These are phyloP conservation scores for Cadophora gregata DNA, from an alignment of 2,329 filamentous ascomycete genomes.

Conservation along the genomic window DNA sequence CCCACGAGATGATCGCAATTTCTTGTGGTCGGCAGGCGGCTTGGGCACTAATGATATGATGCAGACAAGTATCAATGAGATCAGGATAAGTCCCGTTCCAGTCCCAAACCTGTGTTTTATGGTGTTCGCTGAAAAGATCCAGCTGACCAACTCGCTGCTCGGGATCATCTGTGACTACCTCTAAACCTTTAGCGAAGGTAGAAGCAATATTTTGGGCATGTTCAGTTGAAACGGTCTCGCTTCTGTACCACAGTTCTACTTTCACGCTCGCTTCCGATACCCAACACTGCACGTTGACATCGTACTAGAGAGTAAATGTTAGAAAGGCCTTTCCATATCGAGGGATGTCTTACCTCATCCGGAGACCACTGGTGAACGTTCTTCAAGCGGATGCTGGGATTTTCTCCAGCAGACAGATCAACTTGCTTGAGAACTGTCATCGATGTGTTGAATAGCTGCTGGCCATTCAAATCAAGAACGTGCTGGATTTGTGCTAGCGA, in stretches of 20 bases:
- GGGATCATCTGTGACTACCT: constrained; percentile 39
- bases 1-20: constrained; percentile 36
- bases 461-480: constrained; percentile 25
- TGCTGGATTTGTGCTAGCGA: constrained; percentile 51
- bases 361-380: constrained; percentile 25
- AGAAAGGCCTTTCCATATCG: neutral
- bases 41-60: constrained; percentile 31
- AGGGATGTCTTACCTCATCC: constrained; percentile 19
- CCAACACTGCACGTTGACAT: constrained; percentile 10
- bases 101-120: constrained; percentile 22
- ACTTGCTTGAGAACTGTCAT: constrained; percentile 30
- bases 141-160: constrained; percentile 24
- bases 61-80: constrained; percentile 23
- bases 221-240: constrained; percentile 46
- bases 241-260: constrained; percentile 46
- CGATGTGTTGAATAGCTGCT: constrained; percentile 37
- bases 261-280: constrained; percentile 9
- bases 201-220: constrained; percentile 49
- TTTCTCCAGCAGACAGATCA: constrained; percentile 2
- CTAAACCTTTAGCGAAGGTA: constrained; percentile 46
- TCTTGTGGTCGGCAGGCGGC: constrained; percentile 27
- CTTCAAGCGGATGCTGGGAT: constrained; percentile 20
- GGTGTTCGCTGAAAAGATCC: constrained; percentile 19
- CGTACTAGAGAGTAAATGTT: neutral
- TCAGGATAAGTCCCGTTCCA: constrained; percentile 30